phyloP scores from a whole-genome alignment of 2,329 filamentous ascomycete genomes.

The Cyphellophora attinorum region DNA sequence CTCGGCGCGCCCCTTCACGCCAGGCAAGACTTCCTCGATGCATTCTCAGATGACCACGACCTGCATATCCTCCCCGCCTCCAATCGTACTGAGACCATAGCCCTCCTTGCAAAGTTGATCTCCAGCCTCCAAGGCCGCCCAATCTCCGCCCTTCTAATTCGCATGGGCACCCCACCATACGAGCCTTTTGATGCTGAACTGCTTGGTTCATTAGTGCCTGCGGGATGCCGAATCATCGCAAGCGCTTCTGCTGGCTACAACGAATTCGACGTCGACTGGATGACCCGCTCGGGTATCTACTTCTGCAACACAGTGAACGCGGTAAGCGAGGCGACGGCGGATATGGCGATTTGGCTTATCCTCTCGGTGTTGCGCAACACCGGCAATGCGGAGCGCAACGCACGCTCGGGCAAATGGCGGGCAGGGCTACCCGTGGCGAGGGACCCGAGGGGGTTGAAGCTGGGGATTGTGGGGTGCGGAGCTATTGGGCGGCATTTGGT shows the following conservation, averaged over 20 bases:
- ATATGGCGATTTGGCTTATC: conserved; percentile 41
- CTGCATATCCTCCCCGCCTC: conserved; percentile 24
- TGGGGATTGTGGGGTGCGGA: conserved; percentile 43
- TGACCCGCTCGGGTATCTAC: conserved; percentile 38
- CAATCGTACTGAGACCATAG: conserved; percentile 26
- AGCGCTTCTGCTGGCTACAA: conserved; percentile 30
- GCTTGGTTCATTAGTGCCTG: background rate
- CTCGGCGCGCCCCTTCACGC: conserved; percentile 32
- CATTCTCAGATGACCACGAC: conserved; percentile 17
- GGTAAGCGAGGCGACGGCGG: conserved; percentile 43
- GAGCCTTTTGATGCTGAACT: conserved; percentile 3
- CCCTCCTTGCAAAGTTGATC: conserved; percentile 22
- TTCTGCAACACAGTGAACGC: conserved; percentile 48
- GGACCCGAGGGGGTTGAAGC: conserved; percentile 34
- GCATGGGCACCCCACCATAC: conserved; percentile 1
- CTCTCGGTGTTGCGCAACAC: conserved; percentile 40
- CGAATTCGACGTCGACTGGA: conserved; percentile 64
- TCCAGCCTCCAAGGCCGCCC: background rate
- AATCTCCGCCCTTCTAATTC: conserved; percentile 1
- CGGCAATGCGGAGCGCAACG: conserved; percentile 27
- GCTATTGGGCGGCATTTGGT: conserved; percentile 31
- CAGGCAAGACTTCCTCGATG: conserved; percentile 30
- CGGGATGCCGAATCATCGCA: conserved; percentile 1
- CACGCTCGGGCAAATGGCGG: conserved; percentile 31
- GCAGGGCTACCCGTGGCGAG: conserved; percentile 24